Conservation (phyloP, 1,284 basidiomycete genomes). For the Abortiporus biennis region DNA sequence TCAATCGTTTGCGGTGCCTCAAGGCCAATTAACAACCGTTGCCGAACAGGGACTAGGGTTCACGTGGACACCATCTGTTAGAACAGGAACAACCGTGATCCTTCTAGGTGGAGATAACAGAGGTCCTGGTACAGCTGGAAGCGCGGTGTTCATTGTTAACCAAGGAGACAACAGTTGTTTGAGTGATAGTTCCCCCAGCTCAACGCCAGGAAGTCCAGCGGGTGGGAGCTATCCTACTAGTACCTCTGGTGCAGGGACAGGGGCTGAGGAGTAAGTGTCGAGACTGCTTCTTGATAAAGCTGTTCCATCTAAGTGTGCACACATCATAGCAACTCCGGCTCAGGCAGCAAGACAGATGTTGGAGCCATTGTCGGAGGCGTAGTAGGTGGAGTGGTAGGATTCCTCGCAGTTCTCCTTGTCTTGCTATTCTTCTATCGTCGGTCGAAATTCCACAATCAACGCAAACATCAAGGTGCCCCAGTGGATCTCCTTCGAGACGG, state of each 20-base stretch:
- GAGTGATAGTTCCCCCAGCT: conserved; percentile 56
- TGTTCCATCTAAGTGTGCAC: no score
- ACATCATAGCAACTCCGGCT: no score
- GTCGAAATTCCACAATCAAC: conserved; percentile 27
- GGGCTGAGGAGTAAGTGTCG: no score
- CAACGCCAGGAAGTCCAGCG: conserved; percentile 70
- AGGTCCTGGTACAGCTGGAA: conserved; percentile 65
- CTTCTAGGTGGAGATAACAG: conserved; percentile 61
- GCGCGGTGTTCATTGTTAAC: conserved; percentile 47
- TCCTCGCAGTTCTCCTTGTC: conserved; percentile 38
- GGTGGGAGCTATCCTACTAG: conserved; percentile 67
- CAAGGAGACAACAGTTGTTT: conserved; percentile 50
- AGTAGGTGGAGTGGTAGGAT: conserved; percentile 50
- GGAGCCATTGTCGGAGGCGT: conserved; percentile 67
- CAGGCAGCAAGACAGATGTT: conserved; percentile 33
- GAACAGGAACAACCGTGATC: conserved; percentile 56
- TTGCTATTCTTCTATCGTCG: conserved; percentile 50
- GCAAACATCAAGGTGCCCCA: conserved; percentile 50
- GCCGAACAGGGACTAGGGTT: conserved; percentile 52
- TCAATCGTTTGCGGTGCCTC: conserved; percentile 60
- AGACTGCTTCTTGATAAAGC: no score
- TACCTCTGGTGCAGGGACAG: conserved; percentile 22
- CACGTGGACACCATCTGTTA: conserved; percentile 58
- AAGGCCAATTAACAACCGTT: conserved; percentile 35
- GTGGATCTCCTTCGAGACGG: conserved; percentile 54